phyloP scores from a whole-genome alignment of 192 early-diverging fungal genomes.

The Kickxella alabastrina region DNA sequence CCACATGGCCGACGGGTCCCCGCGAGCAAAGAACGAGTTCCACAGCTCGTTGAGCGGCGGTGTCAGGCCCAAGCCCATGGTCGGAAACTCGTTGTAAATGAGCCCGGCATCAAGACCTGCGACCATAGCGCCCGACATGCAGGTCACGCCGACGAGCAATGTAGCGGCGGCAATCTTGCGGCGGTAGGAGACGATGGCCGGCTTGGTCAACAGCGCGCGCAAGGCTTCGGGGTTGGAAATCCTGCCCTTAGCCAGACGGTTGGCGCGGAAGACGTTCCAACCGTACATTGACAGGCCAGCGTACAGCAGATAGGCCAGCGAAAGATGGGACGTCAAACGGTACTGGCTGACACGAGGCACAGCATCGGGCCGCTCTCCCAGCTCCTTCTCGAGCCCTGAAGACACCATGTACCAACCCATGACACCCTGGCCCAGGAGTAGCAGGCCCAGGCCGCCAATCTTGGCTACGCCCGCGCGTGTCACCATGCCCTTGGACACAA shows the following conservation, averaged over 20 bases:
- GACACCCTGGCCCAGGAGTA: constrained; percentile 79
- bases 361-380: constrained; percentile 70
- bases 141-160: constrained; percentile 75
- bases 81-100: constrained; percentile 95
- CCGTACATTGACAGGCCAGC: constrained; percentile 74
- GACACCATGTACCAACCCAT: constrained; percentile 99
- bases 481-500: constrained; percentile 78
- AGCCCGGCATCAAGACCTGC: constrained; percentile 96
- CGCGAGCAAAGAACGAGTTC: constrained; percentile 32
- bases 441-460: constrained; percentile 57
- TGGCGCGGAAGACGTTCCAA: constrained; percentile 68
- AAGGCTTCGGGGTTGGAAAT: constrained; percentile 56
- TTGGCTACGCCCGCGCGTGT: constrained; percentile 59
- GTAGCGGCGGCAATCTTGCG: constrained; percentile 35
- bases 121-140: constrained; percentile 89
- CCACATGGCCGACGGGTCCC: constrained; percentile 56
- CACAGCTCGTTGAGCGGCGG: constrained; percentile 69
- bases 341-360: constrained; percentile 94
- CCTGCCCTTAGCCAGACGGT: constrained; percentile 56
- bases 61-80: constrained; percentile 83
- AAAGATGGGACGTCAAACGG: constrained; percentile 86
- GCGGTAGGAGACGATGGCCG: constrained; percentile 56
- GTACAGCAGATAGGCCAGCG: constrained; percentile 85
- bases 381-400: constrained; percentile 79
- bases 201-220: constrained; percentile 59